phyloP scores from a whole-genome alignment of 2,329 filamentous ascomycete genomes.

The Thielaviopsis euricoi region DNA sequence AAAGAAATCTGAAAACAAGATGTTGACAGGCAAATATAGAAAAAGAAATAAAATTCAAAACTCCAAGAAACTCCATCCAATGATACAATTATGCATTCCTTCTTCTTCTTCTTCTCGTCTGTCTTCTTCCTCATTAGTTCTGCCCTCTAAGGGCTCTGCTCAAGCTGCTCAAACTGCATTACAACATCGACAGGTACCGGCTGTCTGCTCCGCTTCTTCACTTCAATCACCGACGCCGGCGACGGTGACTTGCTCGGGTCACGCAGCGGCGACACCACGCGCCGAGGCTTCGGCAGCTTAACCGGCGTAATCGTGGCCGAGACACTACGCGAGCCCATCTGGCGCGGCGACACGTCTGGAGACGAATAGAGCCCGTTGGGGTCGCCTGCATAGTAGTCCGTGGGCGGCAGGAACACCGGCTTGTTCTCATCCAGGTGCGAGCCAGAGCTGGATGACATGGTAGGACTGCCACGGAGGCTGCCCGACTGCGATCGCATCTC shows the following conservation, averaged over 20 bases:
- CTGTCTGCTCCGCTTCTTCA: not conserved
- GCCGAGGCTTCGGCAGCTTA: not conserved
- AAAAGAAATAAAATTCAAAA: not conserved
- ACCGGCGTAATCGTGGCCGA: not conserved
- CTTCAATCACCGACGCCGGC: not conserved
- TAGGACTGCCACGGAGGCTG: not conserved
- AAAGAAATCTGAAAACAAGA: not conserved
- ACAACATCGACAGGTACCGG: not conserved
- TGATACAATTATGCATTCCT: not conserved
- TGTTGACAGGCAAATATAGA: too few species aligned
- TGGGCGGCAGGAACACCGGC: not conserved
- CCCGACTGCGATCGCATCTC: not conserved
- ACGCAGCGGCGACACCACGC: not conserved
- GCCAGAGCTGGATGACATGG: not conserved
- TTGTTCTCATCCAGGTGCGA: not conserved
- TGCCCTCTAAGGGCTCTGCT: not conserved
- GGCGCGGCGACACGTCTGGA: not conserved
- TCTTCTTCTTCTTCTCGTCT: not conserved
- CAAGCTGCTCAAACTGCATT: not conserved
- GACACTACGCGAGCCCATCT: not conserved
- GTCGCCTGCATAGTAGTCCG: not conserved
- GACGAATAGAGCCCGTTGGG: not conserved
- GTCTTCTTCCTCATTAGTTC: not conserved
- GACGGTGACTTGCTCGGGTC: not conserved
- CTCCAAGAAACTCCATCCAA: not conserved